Evolutionary conservation across 164 flowering plant species (phyloP).

Genomic region (Sextonia rubra): DNA sequence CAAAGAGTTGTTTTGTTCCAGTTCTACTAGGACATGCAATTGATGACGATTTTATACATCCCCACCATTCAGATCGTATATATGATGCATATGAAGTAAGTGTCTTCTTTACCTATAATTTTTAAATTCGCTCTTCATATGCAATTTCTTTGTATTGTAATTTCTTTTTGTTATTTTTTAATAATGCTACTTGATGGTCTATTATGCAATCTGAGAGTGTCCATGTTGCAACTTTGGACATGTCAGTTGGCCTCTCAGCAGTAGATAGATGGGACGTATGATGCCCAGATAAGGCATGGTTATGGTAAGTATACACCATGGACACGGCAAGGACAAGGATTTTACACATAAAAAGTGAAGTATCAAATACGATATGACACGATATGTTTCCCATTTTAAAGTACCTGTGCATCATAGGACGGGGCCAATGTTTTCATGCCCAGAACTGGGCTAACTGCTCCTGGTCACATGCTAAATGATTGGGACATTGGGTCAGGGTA

Average conservation of each 20-base stretch:
- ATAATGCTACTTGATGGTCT: background rate
- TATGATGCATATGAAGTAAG: slow-evolving; percentile 72
- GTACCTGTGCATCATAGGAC: too few species aligned
- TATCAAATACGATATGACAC: too few species aligned
- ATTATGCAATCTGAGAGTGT: background rate
- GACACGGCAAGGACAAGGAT: too few species aligned
- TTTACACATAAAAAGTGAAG: too few species aligned
- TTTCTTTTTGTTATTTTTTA: too few species aligned
- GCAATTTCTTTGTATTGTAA: background rate
- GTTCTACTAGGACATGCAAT: slow-evolving; percentile 86
- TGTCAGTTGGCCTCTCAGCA: background rate
- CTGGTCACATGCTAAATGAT: too few species aligned
- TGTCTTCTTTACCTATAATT: background rate
- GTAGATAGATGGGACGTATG: background rate
- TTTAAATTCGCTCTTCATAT: background rate
- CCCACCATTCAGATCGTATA: slow-evolving; percentile 88
- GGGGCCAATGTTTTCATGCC: too few species aligned
- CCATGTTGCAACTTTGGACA: background rate
- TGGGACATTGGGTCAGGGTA: too few species aligned
- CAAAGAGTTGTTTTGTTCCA: slow-evolving; percentile 81
- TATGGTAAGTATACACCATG: too few species aligned
- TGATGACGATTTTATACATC: slow-evolving; percentile 90
- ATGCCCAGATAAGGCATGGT: too few species aligned
- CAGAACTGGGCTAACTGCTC: too few species aligned
- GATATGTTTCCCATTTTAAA: too few species aligned